Evolutionary conservation across 441 rosid genomes (phyloP).

Genomic region (Populus tomentosa): DNA sequence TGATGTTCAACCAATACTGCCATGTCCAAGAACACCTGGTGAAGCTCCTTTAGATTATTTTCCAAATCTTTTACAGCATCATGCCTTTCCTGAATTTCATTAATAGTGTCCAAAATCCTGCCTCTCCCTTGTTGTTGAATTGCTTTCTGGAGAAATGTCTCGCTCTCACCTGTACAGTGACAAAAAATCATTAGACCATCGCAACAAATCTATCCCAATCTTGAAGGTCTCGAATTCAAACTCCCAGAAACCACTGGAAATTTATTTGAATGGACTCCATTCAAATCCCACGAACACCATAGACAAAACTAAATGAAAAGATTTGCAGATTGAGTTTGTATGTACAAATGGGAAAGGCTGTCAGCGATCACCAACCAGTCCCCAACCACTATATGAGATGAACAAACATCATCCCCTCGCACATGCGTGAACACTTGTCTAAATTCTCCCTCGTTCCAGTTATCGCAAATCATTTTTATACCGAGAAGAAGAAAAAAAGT

Average conservation of each 20-base stretch:
- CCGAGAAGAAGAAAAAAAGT: background rate
- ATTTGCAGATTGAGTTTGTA: background rate
- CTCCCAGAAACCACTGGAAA: background rate
- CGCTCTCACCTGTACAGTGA: constrained; percentile 66
- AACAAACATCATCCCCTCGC: background rate
- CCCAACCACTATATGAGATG: background rate
- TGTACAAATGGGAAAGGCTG: background rate
- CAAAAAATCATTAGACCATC: background rate
- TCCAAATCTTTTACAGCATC: constrained; percentile 82
- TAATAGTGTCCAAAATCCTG: constrained; percentile 61
- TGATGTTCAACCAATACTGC: constrained; percentile 76
- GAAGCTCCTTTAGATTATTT: constrained; percentile 76
- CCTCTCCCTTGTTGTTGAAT: constrained; percentile 87
- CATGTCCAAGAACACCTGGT: constrained; percentile 82
- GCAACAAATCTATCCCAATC: background rate
- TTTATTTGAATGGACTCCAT: background rate
- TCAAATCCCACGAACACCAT: background rate
- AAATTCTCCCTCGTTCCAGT: background rate
- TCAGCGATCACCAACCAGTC: background rate
- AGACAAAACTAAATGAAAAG: background rate
- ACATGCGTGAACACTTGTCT: background rate
- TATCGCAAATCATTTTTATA: background rate
- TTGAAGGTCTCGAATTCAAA: background rate
- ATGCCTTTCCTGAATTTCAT: constrained; percentile 84
- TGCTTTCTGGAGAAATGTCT: constrained; percentile 83